Base-by-base conservation (phyloP, 257 asterid genomes). In the Scutellaria barbata region DNA sequence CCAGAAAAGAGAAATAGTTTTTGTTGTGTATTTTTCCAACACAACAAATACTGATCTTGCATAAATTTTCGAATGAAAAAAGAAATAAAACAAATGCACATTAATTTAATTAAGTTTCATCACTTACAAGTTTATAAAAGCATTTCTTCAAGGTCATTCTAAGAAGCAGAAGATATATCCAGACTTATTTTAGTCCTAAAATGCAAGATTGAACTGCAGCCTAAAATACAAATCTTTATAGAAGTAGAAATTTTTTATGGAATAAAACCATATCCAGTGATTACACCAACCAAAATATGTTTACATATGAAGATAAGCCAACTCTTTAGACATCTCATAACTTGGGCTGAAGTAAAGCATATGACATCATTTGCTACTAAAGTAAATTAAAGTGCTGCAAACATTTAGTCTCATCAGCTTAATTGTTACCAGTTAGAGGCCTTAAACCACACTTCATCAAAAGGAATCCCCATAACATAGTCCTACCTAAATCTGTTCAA, bases 401-500 rank as follows among this genome's bases (percentile, higher is more conserved):
- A 42, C 14, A 47, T 8, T 8, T 8, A 11, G 33, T 22, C 33
- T 30, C 45, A 66, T 13, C 1, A 42, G 0, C 5, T 40, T 41
- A 69, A 11, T 5, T 46, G 5, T 13, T 20, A 8, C 8, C 3
- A 22, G 35, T 16, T 5, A 10, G 22, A 68, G 13, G 14, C 37
- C 33, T 41, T 17, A 16, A 17, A n/a, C 37, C 30, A 18, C 13
- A 4, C 4, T 25, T 68, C 17, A 45, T 20, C 30, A 37, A 50
- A 45, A 41, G 56, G 47, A 20, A 2, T 17, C 66, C 59, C n/a
- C 55, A 46, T 42, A 46, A 55, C 62, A 63, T 63, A 9, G 39
- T n/a, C 10, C 47, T 12, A 20, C 58, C 10, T 5, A 40, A 25
- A 42, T 7, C 53, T 74, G 71, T 25, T 51, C 0, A 13, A 2